Percentiles rank a stretch among this genome's conserved stretches.
phyloP scores from a whole-genome alignment of 768 basidiomycete species.

The Psilocybe azurescens region DNA sequence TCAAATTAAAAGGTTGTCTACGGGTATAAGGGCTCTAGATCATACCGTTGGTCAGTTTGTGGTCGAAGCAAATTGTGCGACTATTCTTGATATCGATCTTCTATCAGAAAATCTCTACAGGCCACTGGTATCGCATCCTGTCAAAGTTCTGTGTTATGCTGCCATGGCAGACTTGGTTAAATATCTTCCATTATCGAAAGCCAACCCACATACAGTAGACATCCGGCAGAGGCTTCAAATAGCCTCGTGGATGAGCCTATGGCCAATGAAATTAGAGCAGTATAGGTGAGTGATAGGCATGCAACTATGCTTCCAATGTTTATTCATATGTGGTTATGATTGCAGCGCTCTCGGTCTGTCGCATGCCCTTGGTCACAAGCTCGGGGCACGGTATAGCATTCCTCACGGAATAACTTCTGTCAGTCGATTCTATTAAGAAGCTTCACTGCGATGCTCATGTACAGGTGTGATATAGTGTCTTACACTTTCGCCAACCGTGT shows the following conservation, averaged over 20 bases:
- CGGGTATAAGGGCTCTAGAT: conserved; percentile 79
- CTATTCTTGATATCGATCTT: background rate
- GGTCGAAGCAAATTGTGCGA: background rate
- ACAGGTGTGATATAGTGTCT: conserved; percentile 54
- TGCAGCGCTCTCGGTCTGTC: conserved; percentile 72
- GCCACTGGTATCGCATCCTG: conserved; percentile 55
- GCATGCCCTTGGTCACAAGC: conserved; percentile 74
- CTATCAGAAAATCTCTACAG: conserved; percentile 66
- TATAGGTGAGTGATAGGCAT: conserved; percentile 46
- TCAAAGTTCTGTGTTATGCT: conserved; percentile 68
- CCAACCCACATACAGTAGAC: conserved; percentile 58
- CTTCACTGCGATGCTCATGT: conserved; percentile 7
- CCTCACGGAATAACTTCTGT: conserved; percentile 89
- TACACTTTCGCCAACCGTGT: conserved; percentile 69
- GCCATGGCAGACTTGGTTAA: conserved; percentile 77
- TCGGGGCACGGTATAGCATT: conserved; percentile 75
- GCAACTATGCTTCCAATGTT: background rate
- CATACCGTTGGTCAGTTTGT: conserved; percentile 68
- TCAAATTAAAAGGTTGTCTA: conserved; percentile 62
- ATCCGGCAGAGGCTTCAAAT: conserved; percentile 71
- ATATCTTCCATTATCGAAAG: conserved; percentile 70
- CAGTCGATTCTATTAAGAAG: conserved; percentile 26
- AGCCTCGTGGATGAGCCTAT: conserved; percentile 83
- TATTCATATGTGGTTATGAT: background rate
- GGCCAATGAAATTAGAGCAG: conserved; percentile 64